A percentile compares a stretch with the other conserved stretches of the same genome.
These are phyloP conservation scores for Oryza meyeriana DNA, from an alignment of 176 grass and related monocot genomes.

Conservation along the genomic window DNA sequence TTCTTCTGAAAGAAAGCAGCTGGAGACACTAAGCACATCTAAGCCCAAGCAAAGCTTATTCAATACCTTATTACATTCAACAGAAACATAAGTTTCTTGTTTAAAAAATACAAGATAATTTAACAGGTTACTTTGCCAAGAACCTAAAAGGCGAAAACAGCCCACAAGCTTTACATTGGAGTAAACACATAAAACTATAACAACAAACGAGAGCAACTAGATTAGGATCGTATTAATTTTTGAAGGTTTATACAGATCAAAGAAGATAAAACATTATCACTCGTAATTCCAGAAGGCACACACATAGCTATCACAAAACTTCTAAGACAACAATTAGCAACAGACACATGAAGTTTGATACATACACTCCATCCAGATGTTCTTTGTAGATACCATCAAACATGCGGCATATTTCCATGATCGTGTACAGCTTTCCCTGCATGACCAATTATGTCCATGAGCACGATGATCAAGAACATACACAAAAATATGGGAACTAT, in stretches of 20 bases:
- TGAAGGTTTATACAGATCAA: neutral
- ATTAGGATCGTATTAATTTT: neutral
- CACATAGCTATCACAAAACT: neutral
- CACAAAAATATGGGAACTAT: neutral
- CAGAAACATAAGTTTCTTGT: neutral
- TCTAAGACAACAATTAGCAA: neutral
- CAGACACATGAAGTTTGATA: neutral
- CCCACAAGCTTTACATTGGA: neutral
- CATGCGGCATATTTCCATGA: conserved; percentile 97
- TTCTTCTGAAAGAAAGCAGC: neutral
- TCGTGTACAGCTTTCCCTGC: conserved; percentile 93
- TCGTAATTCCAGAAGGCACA: neutral
- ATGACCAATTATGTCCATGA: conserved; percentile 5
- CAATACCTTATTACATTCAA: neutral
- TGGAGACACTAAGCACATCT: neutral
- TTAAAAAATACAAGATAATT: neutral
- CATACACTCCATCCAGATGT: conserved; percentile 90
- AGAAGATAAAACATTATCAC: neutral
- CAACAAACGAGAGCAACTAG: neutral
- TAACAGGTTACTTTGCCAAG: neutral
- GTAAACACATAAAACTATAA: neutral
- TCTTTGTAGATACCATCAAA: conserved; percentile 95
- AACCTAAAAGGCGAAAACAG: neutral
- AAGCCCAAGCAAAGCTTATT: neutral
- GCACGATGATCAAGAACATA: neutral